Evolutionary conservation across 495 filamentous ascomycete genomes (phyloP), one percentile per base, ranked within the genome.

Genomic region (Penicillium roqueforti): DNA sequence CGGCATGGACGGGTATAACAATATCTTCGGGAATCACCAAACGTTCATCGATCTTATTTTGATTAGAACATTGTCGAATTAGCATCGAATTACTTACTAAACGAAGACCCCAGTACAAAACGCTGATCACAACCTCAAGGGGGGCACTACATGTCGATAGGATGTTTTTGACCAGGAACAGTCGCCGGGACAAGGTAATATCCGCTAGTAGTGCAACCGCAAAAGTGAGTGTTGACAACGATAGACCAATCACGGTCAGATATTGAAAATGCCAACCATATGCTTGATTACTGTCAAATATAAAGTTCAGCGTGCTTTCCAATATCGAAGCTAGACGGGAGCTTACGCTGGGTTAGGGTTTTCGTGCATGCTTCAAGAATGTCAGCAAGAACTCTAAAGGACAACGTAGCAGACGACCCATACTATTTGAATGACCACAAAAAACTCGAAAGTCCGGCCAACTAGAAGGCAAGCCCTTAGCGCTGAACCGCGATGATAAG

Each of bases 211-310:
- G 66, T 7, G 81, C 92, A 56, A 81, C 67, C 20, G 72, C 57
- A 66, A 93, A 92, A 34, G 89, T 89, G 43, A 81, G 51, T 14
- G 84, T 80, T 3, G 89, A 78, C 34, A 93, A 68, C 3, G 78
- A 69, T 11, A 95, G 79, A 25, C 89, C 90, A 59, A 95, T 83
- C 57, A 95, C 90, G 50, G 89, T 95, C 43, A 92, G 74, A 69
- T 87, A 92, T 70, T 92, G 88, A 60, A 86, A 86, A 66, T 92
- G 87, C 79, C 88, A 91, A 20, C 89, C 91, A 63, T 86, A 93
- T 19, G 86, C 81, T 11, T 81, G 74, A 56, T 84, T 85, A 47
- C 87, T 83, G 42, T 56, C 16, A 6, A 45, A 11, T 28, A 1
- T 29, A 16, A 28, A 28, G 32, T 28, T 45, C 13, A 45, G 42